Conservation (phyloP, 495 filamentous ascomycete species). For the Cercophora scortea region DNA sequence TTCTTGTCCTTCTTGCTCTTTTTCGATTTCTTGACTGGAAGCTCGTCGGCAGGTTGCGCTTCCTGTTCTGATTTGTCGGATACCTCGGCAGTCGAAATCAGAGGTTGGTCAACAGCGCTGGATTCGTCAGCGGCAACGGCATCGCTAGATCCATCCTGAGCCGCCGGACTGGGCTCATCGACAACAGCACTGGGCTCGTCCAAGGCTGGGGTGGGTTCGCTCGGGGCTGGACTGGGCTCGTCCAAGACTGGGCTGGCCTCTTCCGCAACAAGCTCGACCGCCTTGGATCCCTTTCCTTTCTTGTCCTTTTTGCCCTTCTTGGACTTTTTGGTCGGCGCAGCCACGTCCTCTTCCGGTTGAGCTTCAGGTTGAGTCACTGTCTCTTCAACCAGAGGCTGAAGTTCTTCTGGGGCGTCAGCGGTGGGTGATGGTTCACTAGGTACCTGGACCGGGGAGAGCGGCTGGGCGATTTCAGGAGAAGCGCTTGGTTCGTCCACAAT, state of each 20-base stretch:
- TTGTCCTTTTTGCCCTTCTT: constrained; percentile 17
- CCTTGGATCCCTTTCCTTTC: constrained; percentile 14
- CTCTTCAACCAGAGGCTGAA: too few relatives aligned
- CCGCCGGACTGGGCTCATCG: too few relatives aligned
- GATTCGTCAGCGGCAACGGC: too few relatives aligned
- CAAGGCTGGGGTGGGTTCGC: too few relatives aligned
- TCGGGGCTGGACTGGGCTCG: too few relatives aligned
- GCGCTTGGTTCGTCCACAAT: not conserved
- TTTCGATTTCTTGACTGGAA: constrained; percentile 15
- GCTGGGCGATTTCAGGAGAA: not conserved
- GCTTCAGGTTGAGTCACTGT: not conserved
- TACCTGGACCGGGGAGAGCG: too few relatives aligned
- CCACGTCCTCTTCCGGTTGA: not conserved
- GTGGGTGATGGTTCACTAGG: too few relatives aligned
- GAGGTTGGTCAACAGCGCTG: too few relatives aligned
- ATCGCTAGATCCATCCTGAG: too few relatives aligned
- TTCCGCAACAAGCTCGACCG: not conserved
- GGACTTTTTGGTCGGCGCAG: not conserved
- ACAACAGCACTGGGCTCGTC: too few relatives aligned
- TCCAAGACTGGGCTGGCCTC: not conserved
- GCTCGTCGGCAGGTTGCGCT: too few relatives aligned
- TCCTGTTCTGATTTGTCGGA: not conserved
- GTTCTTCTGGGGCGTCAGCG: not conserved
- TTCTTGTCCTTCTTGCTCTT: constrained; percentile 1
- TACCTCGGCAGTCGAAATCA: not conserved